Evolutionary conservation across 768 basidiomycete species (phyloP), one percentile per base, ranked within the genome.

Genomic region (Daedaleopsis sinensis): DNA sequence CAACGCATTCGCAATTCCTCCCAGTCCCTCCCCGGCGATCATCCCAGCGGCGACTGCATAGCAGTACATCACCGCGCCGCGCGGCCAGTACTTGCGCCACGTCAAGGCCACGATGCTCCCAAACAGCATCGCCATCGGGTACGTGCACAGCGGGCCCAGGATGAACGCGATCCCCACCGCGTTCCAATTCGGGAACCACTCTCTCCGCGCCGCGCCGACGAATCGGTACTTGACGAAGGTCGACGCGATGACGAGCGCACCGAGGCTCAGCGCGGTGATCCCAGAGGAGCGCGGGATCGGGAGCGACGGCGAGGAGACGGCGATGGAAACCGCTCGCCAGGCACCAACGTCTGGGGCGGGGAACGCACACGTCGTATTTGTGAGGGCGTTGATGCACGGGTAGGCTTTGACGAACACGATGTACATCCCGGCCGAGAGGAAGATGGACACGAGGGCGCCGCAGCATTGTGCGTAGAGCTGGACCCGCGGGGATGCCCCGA

Each of bases 21-120:
- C 78, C 7, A 77, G 65, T 43, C 78, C 78, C 50, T 78, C 78
- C 12, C 78, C 78, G 12, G 77, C 77, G 37, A 79, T 71, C 62
- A 76, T 72, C 35, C 77, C 78, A 13, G 78, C 73, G 24, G 77
- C 76, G 19, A 78, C 46, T 15, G 77, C 72, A 52, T 74, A 79
- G 21, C 72, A 73, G 59, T 73, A 76, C 69, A 67, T 58, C 8
- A 54, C 42, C 44, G 54, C 58, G 38, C 55, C 42, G 37, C 36
- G 55, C 21, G 48, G 53, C 57, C 60, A 64, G 55, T 59, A 50
- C 38, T 47, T 54, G 47, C 58, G 35, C 64, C 67, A 68, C 23
- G 57, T 48, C 46, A 60, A 47, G 19, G 64, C 67, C 32, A 65
- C 43, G 44, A 64, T 19, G 42, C 59, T 55, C 50, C 67, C 67